Evolutionary conservation across 2,329 filamentous ascomycete species (phyloP).

Genomic region (Verticillium tricorpus): DNA sequence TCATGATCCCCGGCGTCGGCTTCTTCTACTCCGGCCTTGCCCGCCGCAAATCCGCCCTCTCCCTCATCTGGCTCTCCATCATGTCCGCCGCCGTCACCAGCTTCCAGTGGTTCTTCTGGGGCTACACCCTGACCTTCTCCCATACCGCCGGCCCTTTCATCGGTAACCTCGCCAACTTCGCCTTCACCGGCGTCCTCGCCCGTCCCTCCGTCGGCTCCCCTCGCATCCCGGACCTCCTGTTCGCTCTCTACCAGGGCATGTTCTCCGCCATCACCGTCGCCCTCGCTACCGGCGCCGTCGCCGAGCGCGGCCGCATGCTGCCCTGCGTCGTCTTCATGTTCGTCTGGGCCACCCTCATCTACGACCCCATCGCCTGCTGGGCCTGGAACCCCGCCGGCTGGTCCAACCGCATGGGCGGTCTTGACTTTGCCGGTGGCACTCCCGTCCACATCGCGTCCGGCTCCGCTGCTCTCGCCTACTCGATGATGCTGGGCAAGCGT

Average conservation of each 20-base stretch:
- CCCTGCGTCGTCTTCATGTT: conserved; percentile 92
- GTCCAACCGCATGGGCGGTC: conserved; percentile 72
- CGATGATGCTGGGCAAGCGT: conserved; percentile 84
- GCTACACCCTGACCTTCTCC: conserved; percentile 78
- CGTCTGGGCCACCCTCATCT: conserved; percentile 83
- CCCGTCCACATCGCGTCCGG: conserved; percentile 87
- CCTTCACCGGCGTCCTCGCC: conserved; percentile 70
- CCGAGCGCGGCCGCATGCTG: conserved; percentile 82
- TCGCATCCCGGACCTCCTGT: conserved; percentile 76
- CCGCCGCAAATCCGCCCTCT: conserved; percentile 82
- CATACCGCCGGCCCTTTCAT: conserved; percentile 72
- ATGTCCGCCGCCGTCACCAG: conserved; percentile 80
- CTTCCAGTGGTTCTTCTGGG: conserved; percentile 96
- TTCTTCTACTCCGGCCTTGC: conserved; percentile 95
- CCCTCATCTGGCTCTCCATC: conserved; percentile 84
- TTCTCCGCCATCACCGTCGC: conserved; percentile 84
- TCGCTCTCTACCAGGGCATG: conserved; percentile 84
- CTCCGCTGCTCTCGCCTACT: conserved; percentile 80
- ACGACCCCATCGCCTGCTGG: conserved; percentile 93
- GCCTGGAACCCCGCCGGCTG: conserved; percentile 85
- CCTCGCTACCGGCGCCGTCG: conserved; percentile 77
- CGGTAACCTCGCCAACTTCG: conserved; percentile 75
- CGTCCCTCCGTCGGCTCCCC: conserved; percentile 68
- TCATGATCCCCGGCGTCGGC: conserved; percentile 91
- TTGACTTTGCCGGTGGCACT: conserved; percentile 87